Percentiles rank a stretch among this genome's conserved stretches.
phyloP scores from a whole-genome alignment of 345 rosid species.

The Triadica sebifera region DNA sequence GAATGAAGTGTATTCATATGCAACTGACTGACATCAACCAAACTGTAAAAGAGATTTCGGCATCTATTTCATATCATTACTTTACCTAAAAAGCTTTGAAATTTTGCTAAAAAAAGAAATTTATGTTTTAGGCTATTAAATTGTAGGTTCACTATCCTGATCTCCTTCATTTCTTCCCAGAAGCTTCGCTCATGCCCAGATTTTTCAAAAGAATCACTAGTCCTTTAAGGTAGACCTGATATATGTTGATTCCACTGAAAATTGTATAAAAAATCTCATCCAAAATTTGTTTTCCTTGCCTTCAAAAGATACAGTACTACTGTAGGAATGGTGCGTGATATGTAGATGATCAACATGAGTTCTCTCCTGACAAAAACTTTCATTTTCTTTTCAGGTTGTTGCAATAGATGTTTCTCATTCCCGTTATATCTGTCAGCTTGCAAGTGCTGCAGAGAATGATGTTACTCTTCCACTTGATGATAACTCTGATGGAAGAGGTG shows the following conservation, averaged over 20 bases:
- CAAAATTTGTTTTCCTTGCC: neutral
- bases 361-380: constrained; percentile 8
- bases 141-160: too few species aligned
- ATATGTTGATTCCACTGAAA: neutral
- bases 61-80: too few species aligned
- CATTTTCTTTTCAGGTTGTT: constrained; percentile 44
- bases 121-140: too few species aligned
- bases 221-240: neutral
- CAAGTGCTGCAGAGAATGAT: constrained; percentile 44
- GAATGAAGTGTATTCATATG: too few species aligned
- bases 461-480: constrained; percentile 58
- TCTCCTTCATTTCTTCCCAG: neutral
- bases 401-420: constrained; percentile 48
- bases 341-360: constrained; percentile 6
- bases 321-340: neutral
- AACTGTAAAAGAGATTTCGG: too few species aligned
- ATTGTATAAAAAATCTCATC: neutral
- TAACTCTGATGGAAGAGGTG: constrained; percentile 42
- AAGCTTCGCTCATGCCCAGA: neutral
- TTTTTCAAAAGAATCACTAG: neutral
- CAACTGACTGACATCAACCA: too few species aligned
- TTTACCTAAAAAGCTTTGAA: too few species aligned
- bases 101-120: too few species aligned
- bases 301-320: neutral
- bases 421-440: constrained; percentile 55